Percentiles rank a stretch among this genome's conserved stretches.
Evolutionary conservation across 805 yeast genomes (phyloP).

Genomic region (Clavispora phyllophila): DNA sequence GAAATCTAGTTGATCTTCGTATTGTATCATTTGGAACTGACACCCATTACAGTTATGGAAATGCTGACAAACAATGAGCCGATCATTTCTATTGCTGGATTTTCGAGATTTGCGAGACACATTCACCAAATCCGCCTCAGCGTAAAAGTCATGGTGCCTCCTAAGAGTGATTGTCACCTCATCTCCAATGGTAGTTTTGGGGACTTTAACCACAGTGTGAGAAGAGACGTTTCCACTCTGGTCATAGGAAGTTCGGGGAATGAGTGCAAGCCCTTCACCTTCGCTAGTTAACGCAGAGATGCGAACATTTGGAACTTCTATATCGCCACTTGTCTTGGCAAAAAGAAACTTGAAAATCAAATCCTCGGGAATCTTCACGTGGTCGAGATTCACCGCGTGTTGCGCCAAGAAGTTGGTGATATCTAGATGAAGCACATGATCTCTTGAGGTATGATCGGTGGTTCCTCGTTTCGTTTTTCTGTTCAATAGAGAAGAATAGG

Average conservation of each 20-base stretch:
- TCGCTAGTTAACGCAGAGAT: constrained; percentile 26
- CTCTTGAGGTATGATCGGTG: constrained; percentile 23
- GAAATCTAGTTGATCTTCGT: constrained; percentile 32
- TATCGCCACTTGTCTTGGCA: constrained; percentile 12
- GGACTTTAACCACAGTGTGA: constrained; percentile 27
- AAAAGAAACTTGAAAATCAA: constrained; percentile 22
- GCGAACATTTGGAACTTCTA: constrained; percentile 12
- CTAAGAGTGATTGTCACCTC: constrained; percentile 23
- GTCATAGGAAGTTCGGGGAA: constrained; percentile 18
- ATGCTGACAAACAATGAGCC: constrained; percentile 27
- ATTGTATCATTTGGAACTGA: constrained; percentile 37
- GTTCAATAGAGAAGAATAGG: constrained; percentile 4
- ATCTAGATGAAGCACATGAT: constrained; percentile 22
- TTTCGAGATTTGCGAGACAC: constrained; percentile 10
- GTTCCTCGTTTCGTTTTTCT: constrained; percentile 29
- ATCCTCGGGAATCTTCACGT: constrained; percentile 17
- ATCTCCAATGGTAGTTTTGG: constrained; percentile 39
- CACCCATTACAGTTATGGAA: constrained; percentile 39
- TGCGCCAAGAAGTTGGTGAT: constrained; percentile 17
- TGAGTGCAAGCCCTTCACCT: constrained; percentile 35
- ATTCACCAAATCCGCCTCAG: constrained; percentile 25
- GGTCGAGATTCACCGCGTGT: constrained; percentile 8
- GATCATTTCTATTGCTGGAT: constrained; percentile 19
- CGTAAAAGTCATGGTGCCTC: constrained; percentile 26
- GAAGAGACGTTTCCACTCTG: constrained; percentile 3